phyloP scores from a whole-genome alignment of 2,329 filamentous ascomycete species.

The Beauveria asiatica region DNA sequence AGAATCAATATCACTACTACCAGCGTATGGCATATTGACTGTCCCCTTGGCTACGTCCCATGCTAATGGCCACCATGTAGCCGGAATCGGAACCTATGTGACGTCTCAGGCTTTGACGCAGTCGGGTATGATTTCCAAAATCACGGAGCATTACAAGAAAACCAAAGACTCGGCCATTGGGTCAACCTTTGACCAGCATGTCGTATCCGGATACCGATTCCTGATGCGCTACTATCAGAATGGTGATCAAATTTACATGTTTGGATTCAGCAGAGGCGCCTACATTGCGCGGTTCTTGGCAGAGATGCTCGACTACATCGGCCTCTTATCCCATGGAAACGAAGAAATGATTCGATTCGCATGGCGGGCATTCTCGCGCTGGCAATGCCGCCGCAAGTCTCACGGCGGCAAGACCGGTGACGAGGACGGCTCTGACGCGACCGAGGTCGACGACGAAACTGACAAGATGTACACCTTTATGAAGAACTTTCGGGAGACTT shows the following conservation, averaged over 20 bases:
- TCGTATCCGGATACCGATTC: constrained; percentile 75
- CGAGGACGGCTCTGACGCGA: constrained; percentile 27
- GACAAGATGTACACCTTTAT: constrained; percentile 61
- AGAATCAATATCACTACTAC: constrained; percentile 56
- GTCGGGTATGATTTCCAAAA: constrained; percentile 44
- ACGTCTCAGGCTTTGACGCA: constrained; percentile 51
- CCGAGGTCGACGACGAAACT: constrained; percentile 16
- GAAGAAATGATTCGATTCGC: constrained; percentile 79
- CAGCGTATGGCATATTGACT: constrained; percentile 37
- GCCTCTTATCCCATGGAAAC: constrained; percentile 70
- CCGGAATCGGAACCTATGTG: constrained; percentile 67
- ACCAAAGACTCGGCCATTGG: constrained; percentile 74
- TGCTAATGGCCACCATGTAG: constrained; percentile 22
- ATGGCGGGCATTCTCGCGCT: constrained; percentile 72
- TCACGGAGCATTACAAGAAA: constrained; percentile 61
- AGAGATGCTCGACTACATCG: constrained; percentile 79
- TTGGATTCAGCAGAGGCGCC: constrained; percentile 64
- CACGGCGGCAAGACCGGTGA: constrained; percentile 47
- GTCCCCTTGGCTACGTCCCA: neutral
- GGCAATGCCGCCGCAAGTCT: constrained; percentile 64
- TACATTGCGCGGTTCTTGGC: constrained; percentile 70
- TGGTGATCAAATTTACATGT: constrained; percentile 60
- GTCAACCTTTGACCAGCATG: constrained; percentile 72
- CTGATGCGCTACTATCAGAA: constrained; percentile 64
- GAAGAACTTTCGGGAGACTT: constrained; percentile 73